Base-by-base conservation (phyloP, 2,329 filamentous ascomycete genomes). In the Didymella pinodella region DNA sequence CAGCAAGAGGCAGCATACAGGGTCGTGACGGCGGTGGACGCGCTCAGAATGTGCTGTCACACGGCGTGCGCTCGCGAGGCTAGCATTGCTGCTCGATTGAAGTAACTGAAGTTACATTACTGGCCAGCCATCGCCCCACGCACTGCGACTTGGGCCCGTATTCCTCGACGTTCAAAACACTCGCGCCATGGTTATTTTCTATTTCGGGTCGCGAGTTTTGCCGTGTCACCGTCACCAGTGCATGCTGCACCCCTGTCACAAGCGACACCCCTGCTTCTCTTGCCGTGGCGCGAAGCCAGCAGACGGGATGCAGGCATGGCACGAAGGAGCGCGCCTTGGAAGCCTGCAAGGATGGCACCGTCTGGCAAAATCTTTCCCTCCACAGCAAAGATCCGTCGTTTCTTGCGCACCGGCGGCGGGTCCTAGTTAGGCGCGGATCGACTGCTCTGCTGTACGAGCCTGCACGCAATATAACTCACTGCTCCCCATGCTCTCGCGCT, bases 391-490 rank as follows among this genome's bases (percentile, higher is more conserved):
- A 60, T 57, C 65, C 67, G 65, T 65, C 64, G 68, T 70, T 73
- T 70, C 65, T 63, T 68, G 46, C 46, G 56, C 46, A 50, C 46
- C 38, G 46, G 32, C 65, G 25, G 61, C 48, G 57, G 65, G 59
- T 57, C 62, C 62, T 57, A 62, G 63, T 54, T 59, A 54, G 55
- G 58, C 60, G 63, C 56, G 55, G 62, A 65, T 57, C 59, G 52
- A 53, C 63, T 59, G 22, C 65, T 67, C 58, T 63, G 58, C 63
- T 66, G 60, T 20, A 41, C 3, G 20, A 41, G 38, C 38, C 38
- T 41, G 38, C 60, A 64, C 48, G 48, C 66, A 68, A 71, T 75
- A 75, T 74, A 74, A 66, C 52, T 62, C 67, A 62, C 63, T 59
- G 61, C 59, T 59, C 51, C 50, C 56, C 56, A 18, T 54, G 46